Percentiles rank a stretch among this genome's conserved stretches.
Evolutionary conservation across 2,329 filamentous ascomycete species (phyloP).

Genomic region (Simplicillium sp.): DNA sequence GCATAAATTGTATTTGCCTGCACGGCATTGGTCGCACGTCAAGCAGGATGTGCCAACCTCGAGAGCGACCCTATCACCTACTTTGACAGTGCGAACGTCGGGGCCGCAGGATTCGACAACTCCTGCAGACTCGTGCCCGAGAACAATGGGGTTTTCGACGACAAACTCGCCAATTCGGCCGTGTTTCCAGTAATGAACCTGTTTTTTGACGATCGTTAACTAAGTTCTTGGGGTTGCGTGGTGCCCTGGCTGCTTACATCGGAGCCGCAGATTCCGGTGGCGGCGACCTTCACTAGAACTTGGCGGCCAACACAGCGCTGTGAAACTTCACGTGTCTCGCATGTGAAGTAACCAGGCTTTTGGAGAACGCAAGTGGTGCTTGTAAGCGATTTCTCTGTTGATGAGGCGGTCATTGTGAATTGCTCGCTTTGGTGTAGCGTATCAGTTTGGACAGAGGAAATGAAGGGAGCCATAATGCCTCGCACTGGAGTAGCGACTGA

Average conservation of each 20-base stretch:
- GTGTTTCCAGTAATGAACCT: constrained; percentile 30
- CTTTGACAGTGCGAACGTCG: constrained; percentile 29
- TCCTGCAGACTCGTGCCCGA: constrained; percentile 37
- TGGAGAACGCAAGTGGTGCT: too few species aligned
- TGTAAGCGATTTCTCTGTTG: too few species aligned
- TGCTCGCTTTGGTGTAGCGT: too few species aligned
- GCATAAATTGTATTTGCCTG: constrained; percentile 30
- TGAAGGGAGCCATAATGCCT: too few species aligned
- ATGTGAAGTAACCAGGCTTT: too few species aligned
- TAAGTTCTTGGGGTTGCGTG: too few species aligned
- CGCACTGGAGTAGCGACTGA: too few species aligned
- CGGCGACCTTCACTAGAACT: constrained; percentile 32
- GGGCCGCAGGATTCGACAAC: constrained; percentile 28
- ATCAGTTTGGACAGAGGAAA: too few species aligned
- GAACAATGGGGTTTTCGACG: constrained; percentile 30
- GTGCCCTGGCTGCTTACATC: constrained; percentile 13
- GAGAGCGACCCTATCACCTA: constrained; percentile 36
- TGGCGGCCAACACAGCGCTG: constrained; percentile 13
- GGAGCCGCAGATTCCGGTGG: constrained; percentile 37
- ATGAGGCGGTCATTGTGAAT: too few species aligned
- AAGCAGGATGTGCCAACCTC: constrained; percentile 37
- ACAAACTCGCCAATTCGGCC: constrained; percentile 37
- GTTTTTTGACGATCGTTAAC: too few species aligned
- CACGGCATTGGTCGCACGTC: constrained; percentile 30
- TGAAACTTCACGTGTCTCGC: too few species aligned